Evolutionary conservation across 495 filamentous ascomycete species (phyloP).

Genomic region (Penicillium paradoxum): DNA sequence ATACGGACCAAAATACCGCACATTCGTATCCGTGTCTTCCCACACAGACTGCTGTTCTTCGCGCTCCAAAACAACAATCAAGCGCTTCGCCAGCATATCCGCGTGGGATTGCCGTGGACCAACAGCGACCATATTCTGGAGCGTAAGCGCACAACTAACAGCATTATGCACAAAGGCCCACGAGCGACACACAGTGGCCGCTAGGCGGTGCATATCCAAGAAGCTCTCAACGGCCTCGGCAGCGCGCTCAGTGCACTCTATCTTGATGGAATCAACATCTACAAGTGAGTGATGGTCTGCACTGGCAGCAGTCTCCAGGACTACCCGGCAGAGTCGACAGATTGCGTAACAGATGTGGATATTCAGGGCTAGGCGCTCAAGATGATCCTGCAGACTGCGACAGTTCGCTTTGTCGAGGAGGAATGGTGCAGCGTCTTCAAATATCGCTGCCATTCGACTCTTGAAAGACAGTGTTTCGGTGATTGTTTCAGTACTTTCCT

Average conservation of each 20-base stretch:
- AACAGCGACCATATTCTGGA: conserved; percentile 1
- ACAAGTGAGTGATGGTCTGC: background rate
- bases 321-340: conserved; percentile 13
- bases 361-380: conserved; percentile 43
- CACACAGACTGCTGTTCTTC: conserved; percentile 20
- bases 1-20: conserved; percentile 24
- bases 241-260: background rate
- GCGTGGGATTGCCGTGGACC: background rate
- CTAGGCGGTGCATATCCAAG: conserved; percentile 20
- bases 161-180: conserved; percentile 25
- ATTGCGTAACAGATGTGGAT: conserved; percentile 20
- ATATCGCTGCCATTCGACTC: conserved; percentile 34
- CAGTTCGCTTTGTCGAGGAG: conserved; percentile 38
- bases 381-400: conserved; percentile 37
- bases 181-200: conserved; percentile 10
- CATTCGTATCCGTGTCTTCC: conserved; percentile 22
- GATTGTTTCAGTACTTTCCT: background rate
- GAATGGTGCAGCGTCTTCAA: conserved; percentile 38
- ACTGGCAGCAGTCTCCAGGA: background rate
- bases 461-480: conserved; percentile 30
- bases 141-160: conserved; percentile 21
- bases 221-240: conserved; percentile 13
- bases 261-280: background rate
- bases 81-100: conserved; percentile 1
- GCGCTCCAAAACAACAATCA: conserved; percentile 15